Conservation (phyloP, 805 yeast genomes). For the Suhomyces vadensis region DNA sequence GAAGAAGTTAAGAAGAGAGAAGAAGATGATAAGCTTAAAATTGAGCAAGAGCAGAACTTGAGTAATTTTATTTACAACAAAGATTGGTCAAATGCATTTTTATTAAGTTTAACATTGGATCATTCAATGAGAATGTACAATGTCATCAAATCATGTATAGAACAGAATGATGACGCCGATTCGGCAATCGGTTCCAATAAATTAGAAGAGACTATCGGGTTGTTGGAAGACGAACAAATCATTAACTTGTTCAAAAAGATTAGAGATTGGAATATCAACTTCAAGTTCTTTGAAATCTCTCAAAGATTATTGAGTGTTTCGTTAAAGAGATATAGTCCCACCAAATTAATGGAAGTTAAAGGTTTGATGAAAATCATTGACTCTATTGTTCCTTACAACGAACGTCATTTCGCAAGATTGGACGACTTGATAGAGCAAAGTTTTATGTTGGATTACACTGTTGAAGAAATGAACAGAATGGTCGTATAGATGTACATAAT, state of each 20-base stretch:
- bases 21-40: constrained; percentile 49
- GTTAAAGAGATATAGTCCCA: constrained; percentile 54
- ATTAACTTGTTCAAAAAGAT: constrained; percentile 65
- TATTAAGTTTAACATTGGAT: constrained; percentile 79
- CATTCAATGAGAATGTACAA: constrained; percentile 88
- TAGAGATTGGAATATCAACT: constrained; percentile 94
- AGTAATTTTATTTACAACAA: constrained; percentile 68
- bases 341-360: constrained; percentile 59
- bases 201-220: constrained; percentile 63
- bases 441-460: constrained; percentile 78
- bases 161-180: constrained; percentile 47
- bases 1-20: constrained; percentile 60
- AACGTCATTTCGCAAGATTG: constrained; percentile 76
- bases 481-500: constrained; percentile 4
- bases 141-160: constrained; percentile 64
- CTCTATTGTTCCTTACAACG: constrained; percentile 82
- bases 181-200: constrained; percentile 56
- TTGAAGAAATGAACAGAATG: constrained; percentile 64
- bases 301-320: constrained; percentile 74
- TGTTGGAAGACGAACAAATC: constrained; percentile 61
- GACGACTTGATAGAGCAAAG: constrained; percentile 85
- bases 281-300: constrained; percentile 74
- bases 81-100: constrained; percentile 88
- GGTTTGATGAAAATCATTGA: constrained; percentile 71
- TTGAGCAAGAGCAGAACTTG: constrained; percentile 89